Evolutionary conservation across 352 stramenopile species (phyloP).

Genomic region (Phytophthora palmivora): DNA sequence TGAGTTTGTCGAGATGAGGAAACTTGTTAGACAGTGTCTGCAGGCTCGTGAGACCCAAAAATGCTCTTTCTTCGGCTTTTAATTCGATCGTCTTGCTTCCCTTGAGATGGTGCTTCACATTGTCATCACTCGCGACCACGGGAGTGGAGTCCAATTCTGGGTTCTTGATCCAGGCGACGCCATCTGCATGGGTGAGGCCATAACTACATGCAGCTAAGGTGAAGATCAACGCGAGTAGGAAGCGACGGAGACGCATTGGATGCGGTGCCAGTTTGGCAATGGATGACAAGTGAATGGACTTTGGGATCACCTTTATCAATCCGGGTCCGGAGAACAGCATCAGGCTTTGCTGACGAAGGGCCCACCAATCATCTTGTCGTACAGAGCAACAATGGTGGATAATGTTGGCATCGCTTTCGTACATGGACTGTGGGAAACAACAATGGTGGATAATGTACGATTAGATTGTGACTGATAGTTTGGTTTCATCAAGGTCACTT

Average conservation of each 20-base stretch:
- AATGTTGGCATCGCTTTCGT: too few relatives aligned
- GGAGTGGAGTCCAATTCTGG: not conserved
- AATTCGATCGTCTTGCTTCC: not conserved
- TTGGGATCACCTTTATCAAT: too few relatives aligned
- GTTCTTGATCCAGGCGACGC: not conserved
- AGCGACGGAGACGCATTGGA: constrained; percentile 16
- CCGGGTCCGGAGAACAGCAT: too few relatives aligned
- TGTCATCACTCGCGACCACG: not conserved
- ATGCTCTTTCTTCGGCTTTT: constrained; percentile 20
- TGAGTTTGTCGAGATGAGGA: constrained; percentile 4
- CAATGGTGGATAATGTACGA: too few relatives aligned
- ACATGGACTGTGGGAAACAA: not conserved
- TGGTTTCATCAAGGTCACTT: too few relatives aligned
- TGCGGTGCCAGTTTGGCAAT: not conserved
- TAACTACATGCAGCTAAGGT: constrained; percentile 10
- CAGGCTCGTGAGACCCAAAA: constrained; percentile 3
- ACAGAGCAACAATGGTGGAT: too few relatives aligned
- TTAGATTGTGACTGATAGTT: too few relatives aligned
- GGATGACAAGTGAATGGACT: not conserved
- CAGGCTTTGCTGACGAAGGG: too few relatives aligned
- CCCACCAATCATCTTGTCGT: too few relatives aligned
- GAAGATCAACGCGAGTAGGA: constrained; percentile 19
- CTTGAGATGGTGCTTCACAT: constrained; percentile 14
- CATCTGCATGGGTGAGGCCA: constrained; percentile 2
- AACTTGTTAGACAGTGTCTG: constrained; percentile 13